Evolutionary conservation across 306 rosid species (phyloP).

Genomic region (Inga leiocalycina): DNA sequence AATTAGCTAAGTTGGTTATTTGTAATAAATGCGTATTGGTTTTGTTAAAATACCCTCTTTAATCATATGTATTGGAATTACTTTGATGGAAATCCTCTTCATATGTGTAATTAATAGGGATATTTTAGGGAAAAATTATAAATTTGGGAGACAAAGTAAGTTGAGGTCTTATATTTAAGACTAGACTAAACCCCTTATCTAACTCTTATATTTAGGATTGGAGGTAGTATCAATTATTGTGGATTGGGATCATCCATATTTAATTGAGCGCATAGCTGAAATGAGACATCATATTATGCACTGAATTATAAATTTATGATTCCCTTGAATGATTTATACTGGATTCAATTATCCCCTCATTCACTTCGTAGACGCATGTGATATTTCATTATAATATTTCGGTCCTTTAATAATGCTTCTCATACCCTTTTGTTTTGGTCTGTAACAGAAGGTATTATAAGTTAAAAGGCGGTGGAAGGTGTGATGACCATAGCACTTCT

Average conservation of each 20-base stretch:
- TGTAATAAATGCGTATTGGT: too few relatives aligned
- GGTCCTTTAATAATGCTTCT: neutral
- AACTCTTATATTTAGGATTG: too few relatives aligned
- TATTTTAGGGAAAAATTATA: too few relatives aligned
- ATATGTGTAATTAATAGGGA: too few relatives aligned
- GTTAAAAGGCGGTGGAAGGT: constrained; percentile 73
- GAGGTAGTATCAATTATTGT: neutral
- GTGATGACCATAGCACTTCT: constrained; percentile 63
- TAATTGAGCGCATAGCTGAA: constrained; percentile 11
- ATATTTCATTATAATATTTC: neutral
- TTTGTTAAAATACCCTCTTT: too few relatives aligned
- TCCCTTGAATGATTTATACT: neutral
- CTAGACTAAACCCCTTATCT: too few relatives aligned
- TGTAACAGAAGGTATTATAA: constrained; percentile 78
- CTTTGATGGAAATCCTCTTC: too few relatives aligned
- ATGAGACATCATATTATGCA: neutral
- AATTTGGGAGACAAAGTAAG: too few relatives aligned
- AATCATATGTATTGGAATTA: too few relatives aligned
- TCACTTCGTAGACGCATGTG: neutral
- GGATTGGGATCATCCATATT: neutral
- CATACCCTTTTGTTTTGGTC: constrained; percentile 5
- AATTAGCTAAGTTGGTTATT: too few relatives aligned
- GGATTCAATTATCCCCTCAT: neutral
- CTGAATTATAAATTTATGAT: neutral
- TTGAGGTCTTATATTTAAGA: too few relatives aligned